Conservation (phyloP, 2,329 filamentous ascomycete genomes). For the Calonectria multiphialidica region DNA sequence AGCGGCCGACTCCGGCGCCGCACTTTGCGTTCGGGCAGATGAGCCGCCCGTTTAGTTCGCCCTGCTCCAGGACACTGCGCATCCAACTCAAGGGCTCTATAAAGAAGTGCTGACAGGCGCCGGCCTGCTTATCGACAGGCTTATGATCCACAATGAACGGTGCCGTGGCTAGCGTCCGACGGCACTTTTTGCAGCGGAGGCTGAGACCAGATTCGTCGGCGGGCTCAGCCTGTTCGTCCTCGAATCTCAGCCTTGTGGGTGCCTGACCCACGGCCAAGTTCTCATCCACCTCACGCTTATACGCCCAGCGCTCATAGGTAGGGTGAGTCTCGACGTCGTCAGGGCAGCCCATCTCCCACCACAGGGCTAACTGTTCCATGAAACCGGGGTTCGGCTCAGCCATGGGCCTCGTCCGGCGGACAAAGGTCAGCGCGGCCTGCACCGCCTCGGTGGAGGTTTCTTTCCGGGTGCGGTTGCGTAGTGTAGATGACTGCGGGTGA, state of each 20-base stretch:
- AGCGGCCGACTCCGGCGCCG: slow-evolving; percentile 86
- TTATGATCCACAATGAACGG: slow-evolving; percentile 76
- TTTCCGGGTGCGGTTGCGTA: slow-evolving; percentile 39
- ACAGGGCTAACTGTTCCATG: slow-evolving; percentile 88
- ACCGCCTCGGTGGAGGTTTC: slow-evolving; percentile 62
- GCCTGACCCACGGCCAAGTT: slow-evolving; percentile 80
- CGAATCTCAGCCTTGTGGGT: slow-evolving; percentile 86
- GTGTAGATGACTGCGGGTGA: slow-evolving; percentile 19
- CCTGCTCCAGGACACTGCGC: slow-evolving; percentile 84
- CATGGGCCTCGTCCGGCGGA: slow-evolving; percentile 79
- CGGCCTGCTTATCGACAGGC: slow-evolving; percentile 39
- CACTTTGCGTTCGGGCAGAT: slow-evolving; percentile 86
- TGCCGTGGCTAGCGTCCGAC: slow-evolving; percentile 69
- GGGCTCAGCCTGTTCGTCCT: slow-evolving; percentile 73
- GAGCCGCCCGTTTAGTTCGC: slow-evolving; percentile 85
- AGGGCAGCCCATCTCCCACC: slow-evolving; percentile 88
- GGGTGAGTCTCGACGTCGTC: slow-evolving; percentile 74
- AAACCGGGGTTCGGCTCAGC: slow-evolving; percentile 94
- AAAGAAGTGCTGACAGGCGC: slow-evolving; percentile 85
- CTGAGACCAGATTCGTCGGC: slow-evolving; percentile 43
- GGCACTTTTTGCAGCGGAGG: slow-evolving; percentile 91
- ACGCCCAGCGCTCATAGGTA: slow-evolving; percentile 81
- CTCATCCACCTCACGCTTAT: slow-evolving; percentile 66
- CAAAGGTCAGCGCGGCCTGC: slow-evolving; percentile 72
- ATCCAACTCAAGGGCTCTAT: slow-evolving; percentile 96